Evolutionary conservation across 768 basidiomycete genomes (phyloP), one percentile per base, ranked within the genome.

Genomic region (Phallus indusiatus): DNA sequence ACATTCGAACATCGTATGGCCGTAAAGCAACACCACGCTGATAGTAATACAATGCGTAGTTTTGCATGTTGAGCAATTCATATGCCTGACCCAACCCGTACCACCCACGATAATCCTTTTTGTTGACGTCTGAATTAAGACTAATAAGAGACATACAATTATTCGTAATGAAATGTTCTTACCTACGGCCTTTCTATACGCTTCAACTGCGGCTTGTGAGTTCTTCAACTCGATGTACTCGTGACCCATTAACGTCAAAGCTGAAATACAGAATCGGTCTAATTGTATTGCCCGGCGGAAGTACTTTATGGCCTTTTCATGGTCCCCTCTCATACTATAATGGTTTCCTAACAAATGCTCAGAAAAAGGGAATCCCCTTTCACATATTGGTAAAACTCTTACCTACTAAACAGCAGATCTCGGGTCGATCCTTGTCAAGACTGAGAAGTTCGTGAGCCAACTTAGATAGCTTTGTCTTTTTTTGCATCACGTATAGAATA

Each of bases 191-290:
- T 94, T 82, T 56, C 96, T 83, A 72, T 98, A 99, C 10, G 94
- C 90, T 73, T 98, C 96, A 57, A 98, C 96, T 16, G 96, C 95
- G 1, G 96, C 96, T 76, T 98, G 94, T 5, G 93, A 93, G 71
- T 99, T 98, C 74, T 98, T 98, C 86, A 96, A 86, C 73, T 99
- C 96, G 48, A 99, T 89, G 66, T 90, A 97, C 72, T 98, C 96
- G 67, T 99, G 96, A 1, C 96, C 96, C 92, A 99, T 94, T 63
- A 99, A 74, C 4, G 95, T 98, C 96, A 96, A 99, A 5, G 96
- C 96, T 7, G 94, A 90, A 49, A 98, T 78, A 72, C 94, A 98
- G 1, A 89, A 94, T 57, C 90, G 82, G 70, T 99, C 94, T 51
- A 99, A 81, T 67, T 94, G 87, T n/a, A 94, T 89, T 8, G 95